phyloP scores from a whole-genome alignment of 768 basidiomycete genomes.

The Russula foetens region DNA sequence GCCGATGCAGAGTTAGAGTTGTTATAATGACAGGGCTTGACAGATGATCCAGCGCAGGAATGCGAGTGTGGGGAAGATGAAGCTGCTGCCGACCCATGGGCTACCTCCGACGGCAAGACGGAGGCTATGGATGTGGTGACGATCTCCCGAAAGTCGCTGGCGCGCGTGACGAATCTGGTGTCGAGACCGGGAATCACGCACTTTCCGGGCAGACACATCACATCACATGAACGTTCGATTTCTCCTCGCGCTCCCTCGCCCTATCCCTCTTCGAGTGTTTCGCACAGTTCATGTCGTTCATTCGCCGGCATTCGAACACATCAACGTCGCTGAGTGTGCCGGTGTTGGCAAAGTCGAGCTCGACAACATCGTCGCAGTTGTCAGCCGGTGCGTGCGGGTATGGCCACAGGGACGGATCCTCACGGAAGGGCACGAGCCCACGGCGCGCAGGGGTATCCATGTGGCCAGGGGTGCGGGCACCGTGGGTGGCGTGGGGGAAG shows the following conservation, averaged over 20 bases:
- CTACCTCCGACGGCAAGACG: no score
- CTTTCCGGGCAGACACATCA: conserved; percentile 34
- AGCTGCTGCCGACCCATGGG: no score
- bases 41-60: no score
- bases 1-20: neutral
- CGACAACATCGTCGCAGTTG: conserved; percentile 55
- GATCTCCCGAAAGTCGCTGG: neutral
- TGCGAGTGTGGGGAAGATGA: neutral
- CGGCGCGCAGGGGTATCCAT: conserved; percentile 22
- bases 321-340: conserved; percentile 63
- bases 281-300: conserved; percentile 24
- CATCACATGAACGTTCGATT: conserved; percentile 60
- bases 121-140: neutral
- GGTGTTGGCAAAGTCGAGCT: conserved; percentile 69
- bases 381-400: conserved; percentile 44
- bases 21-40: neutral
- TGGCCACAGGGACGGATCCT: conserved; percentile 65
- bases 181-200: neutral
- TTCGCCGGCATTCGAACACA: conserved; percentile 34
- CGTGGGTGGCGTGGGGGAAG: neutral
- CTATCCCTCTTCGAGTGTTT: conserved; percentile 29
- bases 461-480: neutral
- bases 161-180: neutral
- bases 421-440: conserved; percentile 49
- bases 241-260: conserved; percentile 32